Percentiles rank a stretch among this genome's conserved stretches.
Conservation (phyloP, 2,329 filamentous ascomycete genomes). For the Achaetomium macrosporum region DNA sequence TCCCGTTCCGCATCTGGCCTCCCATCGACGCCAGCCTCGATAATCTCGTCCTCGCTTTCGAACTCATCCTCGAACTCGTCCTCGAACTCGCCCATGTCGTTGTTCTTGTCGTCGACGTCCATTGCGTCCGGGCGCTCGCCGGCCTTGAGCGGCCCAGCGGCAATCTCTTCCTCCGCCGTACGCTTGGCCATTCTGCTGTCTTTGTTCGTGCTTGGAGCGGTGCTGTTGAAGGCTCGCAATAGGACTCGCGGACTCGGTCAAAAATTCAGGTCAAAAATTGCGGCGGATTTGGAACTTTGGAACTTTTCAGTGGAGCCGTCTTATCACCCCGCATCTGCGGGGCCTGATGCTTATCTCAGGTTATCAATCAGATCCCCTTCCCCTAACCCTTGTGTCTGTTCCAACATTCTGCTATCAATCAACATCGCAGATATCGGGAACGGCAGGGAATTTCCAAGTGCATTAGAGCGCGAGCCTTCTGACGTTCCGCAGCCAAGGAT, state of each 20-base stretch:
- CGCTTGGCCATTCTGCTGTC: slow-evolving; percentile 52
- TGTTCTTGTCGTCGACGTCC: slow-evolving; percentile 55
- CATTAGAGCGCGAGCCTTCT: too few species aligned
- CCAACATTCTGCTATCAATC: too few species aligned
- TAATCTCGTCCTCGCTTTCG: slow-evolving; percentile 82
- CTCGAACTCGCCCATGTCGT: slow-evolving; percentile 76
- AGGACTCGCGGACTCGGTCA: neutral
- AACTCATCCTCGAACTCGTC: slow-evolving; percentile 93
- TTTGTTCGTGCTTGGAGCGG: neutral
- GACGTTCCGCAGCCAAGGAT: too few species aligned
- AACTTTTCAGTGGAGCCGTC: slow-evolving; percentile 22
- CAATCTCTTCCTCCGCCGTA: slow-evolving; percentile 44
- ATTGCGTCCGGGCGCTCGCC: slow-evolving; percentile 57
- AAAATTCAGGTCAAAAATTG: slow-evolving; percentile 21
- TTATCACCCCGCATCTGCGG: slow-evolving; percentile 16
- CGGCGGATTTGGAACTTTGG: slow-evolving; percentile 18
- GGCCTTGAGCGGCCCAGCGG: slow-evolving; percentile 50
- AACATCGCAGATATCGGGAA: too few species aligned
- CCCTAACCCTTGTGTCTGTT: neutral
- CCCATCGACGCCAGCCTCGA: slow-evolving; percentile 92
- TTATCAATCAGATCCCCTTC: neutral
- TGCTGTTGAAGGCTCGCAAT: neutral
- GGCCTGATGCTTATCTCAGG: neutral
- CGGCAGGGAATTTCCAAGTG: too few species aligned
- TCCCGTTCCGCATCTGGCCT: slow-evolving; percentile 88